These are phyloP conservation scores for Kregervanrija pseudodelftensis DNA, from an alignment of 805 yeast genomes.

Conservation along the genomic window DNA sequence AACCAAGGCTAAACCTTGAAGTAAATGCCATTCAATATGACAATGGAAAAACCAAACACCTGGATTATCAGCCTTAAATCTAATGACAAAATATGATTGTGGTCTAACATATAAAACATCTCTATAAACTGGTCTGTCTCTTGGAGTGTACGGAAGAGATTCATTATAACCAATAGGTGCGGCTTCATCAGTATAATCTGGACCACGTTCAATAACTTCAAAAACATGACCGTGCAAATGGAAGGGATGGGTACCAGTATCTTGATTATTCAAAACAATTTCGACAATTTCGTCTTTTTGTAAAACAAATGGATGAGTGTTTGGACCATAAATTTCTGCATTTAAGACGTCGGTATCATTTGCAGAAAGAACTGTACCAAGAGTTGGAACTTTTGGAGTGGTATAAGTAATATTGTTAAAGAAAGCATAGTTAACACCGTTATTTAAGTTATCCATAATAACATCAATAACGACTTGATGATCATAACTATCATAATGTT, in stretches of 20 bases:
- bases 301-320: constrained; percentile 70
- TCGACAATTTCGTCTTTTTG: constrained; percentile 65
- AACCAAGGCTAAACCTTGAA: constrained; percentile 82
- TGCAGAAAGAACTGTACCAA: constrained; percentile 71
- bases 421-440: constrained; percentile 94
- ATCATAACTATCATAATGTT: constrained; percentile 60
- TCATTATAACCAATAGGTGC: constrained; percentile 54
- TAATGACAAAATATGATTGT: constrained; percentile 75
- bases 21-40: constrained; percentile 97
- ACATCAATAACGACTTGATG: constrained; percentile 64
- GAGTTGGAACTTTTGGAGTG: constrained; percentile 78
- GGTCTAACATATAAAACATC: constrained; percentile 77
- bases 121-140: constrained; percentile 76
- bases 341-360: constrained; percentile 48
- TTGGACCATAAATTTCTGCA: constrained; percentile 62
- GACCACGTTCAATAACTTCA: constrained; percentile 75
- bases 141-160: constrained; percentile 43
- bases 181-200: constrained; percentile 45
- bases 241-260: constrained; percentile 95
- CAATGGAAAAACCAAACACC: constrained; percentile 99
- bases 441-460: constrained; percentile 71
- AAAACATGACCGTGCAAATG: constrained; percentile 92
- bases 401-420: constrained; percentile 81
- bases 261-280: constrained; percentile 76
- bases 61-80: constrained; percentile 91